A percentile compares a stretch with the other conserved stretches of the same genome.
Conservation (phyloP, 805 yeast genomes). For the Ogataea neopini region DNA sequence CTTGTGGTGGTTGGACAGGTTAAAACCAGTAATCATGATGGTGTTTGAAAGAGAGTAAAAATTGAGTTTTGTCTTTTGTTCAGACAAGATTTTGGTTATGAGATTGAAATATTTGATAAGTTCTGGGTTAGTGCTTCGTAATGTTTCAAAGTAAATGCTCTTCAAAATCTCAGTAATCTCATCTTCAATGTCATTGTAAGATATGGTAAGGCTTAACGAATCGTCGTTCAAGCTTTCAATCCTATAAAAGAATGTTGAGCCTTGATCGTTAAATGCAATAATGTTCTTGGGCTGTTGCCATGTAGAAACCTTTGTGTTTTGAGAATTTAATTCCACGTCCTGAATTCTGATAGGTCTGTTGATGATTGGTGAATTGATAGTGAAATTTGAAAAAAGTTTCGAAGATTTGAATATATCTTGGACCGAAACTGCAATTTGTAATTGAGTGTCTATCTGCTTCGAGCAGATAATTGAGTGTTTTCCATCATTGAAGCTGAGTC, state of each 20-base stretch:
- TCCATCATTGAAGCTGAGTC: constrained; percentile 23
- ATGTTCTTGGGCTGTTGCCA: constrained; percentile 38
- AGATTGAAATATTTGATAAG: constrained; percentile 27
- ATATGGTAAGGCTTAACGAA: constrained; percentile 42
- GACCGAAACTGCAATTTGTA: constrained; percentile 71
- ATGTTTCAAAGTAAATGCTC: constrained; percentile 17
- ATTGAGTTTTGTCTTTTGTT: constrained; percentile 28
- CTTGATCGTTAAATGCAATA: constrained; percentile 69
- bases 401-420: constrained; percentile 70
- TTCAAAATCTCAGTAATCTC: constrained; percentile 42
- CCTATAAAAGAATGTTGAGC: constrained; percentile 60
- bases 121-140: constrained; percentile 9
- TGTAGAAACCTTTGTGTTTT: constrained; percentile 23
- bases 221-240: constrained; percentile 41
- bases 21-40: constrained; percentile 20
- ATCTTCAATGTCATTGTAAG: constrained; percentile 46
- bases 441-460: constrained; percentile 47
- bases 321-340: constrained; percentile 36
- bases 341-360: constrained; percentile 55
- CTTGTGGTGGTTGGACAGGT: constrained; percentile 4
- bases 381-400: constrained; percentile 63
- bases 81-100: constrained; percentile 23
- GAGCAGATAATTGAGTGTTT: constrained; percentile 21
- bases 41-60: constrained; percentile 29
- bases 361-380: constrained; percentile 58